Conservation (phyloP, 345 rosid species). For the Aethionema arabicum region DNA sequence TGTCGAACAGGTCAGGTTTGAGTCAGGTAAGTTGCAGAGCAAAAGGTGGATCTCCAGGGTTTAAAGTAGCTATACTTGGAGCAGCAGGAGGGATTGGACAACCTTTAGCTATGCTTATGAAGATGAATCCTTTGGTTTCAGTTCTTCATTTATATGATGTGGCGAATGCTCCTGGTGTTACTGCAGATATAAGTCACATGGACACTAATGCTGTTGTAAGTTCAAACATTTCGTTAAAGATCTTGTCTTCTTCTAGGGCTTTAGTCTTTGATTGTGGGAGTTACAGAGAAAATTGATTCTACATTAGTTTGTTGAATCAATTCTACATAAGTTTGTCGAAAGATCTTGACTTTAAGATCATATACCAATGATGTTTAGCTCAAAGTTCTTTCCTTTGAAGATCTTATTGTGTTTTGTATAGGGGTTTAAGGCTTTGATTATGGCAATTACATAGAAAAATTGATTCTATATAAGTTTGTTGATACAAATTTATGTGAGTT, state of each 20-base stretch:
- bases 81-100: constrained; percentile 99
- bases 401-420: no score
- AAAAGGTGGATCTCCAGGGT: constrained; percentile 85
- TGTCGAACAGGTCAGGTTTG: constrained; percentile 49
- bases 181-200: constrained; percentile 96
- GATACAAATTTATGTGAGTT: no score
- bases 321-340: no score
- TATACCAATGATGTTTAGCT: no score
- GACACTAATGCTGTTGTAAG: constrained; percentile 91
- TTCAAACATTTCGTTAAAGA: background rate
- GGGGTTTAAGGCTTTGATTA: no score
- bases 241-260: background rate
- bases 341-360: no score
- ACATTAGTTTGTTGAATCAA: no score
- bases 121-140: constrained; percentile 91
- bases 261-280: background rate
- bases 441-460: no score
- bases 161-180: constrained; percentile 88
- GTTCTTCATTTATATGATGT: constrained; percentile 95
- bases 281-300: no score
- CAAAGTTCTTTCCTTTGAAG: no score
- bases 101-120: constrained; percentile 90
- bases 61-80: constrained; percentile 88
- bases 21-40: constrained; percentile 63
- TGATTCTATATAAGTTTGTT: no score